Evolutionary conservation across 345 rosid genomes (phyloP).

Genomic region (Eucalyptus marginata): DNA sequence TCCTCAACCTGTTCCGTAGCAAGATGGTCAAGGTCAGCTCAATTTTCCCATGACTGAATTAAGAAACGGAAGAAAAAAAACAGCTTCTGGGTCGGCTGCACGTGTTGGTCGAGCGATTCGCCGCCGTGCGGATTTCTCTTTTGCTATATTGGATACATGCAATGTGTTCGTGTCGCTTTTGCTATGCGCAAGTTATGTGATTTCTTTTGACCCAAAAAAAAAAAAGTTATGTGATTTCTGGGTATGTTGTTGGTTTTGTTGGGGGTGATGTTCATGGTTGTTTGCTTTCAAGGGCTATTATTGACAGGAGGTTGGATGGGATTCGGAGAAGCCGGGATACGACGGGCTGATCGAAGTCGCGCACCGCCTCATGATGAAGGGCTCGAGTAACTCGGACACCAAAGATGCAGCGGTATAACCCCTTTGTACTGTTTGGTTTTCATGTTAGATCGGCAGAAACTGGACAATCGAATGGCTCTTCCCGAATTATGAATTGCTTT

Average conservation of each 20-base stretch:
- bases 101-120: background rate
- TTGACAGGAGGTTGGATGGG: conserved; percentile 89
- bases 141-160: background rate
- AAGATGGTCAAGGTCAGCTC: conserved; percentile 58
- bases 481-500: background rate
- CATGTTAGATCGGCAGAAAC: background rate
- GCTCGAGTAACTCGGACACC: conserved; percentile 40
- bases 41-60: background rate
- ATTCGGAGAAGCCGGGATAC: conserved; percentile 79
- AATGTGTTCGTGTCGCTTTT: background rate
- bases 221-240: background rate
- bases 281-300: background rate
- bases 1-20: conserved; percentile 54
- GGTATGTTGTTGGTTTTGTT: background rate
- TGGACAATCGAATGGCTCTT: background rate
- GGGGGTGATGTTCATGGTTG: background rate
- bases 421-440: background rate
- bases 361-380: conserved; percentile 48
- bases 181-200: background rate
- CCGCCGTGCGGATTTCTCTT: background rate
- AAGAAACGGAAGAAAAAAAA: background rate
- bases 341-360: conserved; percentile 75
- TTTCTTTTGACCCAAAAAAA: background rate
- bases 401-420: conserved; percentile 50
- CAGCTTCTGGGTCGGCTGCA: background rate